Evolutionary conservation across 805 yeast species (phyloP).

Genomic region (Suhomyces pyralidae): DNA sequence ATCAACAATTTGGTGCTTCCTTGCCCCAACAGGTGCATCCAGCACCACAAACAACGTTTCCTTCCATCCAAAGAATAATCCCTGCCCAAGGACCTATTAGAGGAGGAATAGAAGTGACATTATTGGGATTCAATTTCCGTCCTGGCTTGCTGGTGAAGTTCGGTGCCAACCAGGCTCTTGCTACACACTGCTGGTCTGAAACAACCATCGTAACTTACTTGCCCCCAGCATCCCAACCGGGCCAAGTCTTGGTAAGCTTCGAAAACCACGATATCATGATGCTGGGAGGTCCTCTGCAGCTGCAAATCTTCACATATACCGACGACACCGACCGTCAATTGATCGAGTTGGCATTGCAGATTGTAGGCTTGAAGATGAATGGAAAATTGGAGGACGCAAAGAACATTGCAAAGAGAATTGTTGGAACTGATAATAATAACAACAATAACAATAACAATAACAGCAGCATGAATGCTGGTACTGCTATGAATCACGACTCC

Average conservation of each 20-base stretch:
- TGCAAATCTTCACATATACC: constrained; percentile 79
- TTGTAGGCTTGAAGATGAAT: constrained; percentile 95
- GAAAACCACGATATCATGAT: constrained; percentile 44
- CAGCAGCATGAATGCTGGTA: background rate
- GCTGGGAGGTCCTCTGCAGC: constrained; percentile 33
- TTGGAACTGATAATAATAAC: constrained; percentile 52
- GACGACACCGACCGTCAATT: constrained; percentile 95
- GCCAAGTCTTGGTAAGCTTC: constrained; percentile 89
- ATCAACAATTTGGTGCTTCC: constrained; percentile 8
- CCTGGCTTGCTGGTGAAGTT: constrained; percentile 82
- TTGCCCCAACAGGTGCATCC: constrained; percentile 9
- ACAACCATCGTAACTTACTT: constrained; percentile 89
- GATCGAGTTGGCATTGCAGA: constrained; percentile 92
- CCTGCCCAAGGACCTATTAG: constrained; percentile 95
- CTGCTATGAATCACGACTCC: background rate
- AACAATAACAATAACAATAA: constrained; percentile 18
- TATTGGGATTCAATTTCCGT: constrained; percentile 82
- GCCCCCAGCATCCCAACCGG: constrained; percentile 88
- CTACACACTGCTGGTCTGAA: constrained; percentile 96
- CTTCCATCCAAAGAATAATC: constrained; percentile 78
- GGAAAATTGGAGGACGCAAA: constrained; percentile 94
- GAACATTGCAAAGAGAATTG: constrained; percentile 87
- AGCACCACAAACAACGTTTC: constrained; percentile 26
- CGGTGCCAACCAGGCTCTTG: constrained; percentile 74
- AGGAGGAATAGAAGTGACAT: constrained; percentile 94